Percentiles rank a stretch among this genome's conserved stretches.
Conservation (phyloP, 768 basidiomycete species). For the Serendipita sp. region DNA sequence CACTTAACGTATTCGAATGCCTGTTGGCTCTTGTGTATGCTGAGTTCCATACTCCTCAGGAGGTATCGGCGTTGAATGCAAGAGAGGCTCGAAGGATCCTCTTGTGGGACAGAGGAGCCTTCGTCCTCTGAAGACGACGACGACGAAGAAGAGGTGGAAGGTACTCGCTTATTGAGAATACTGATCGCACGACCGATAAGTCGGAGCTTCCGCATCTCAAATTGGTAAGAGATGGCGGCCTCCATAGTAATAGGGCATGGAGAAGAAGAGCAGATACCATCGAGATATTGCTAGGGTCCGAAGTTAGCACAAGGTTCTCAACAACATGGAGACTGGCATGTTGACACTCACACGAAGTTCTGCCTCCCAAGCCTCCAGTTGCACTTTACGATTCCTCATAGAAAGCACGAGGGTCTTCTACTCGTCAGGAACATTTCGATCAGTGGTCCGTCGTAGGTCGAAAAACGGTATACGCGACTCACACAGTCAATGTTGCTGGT, state of each 20-base stretch:
- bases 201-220: not conserved
- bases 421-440: not conserved
- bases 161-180: not conserved
- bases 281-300: not conserved
- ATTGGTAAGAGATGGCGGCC: not conserved
- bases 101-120: not conserved
- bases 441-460: too few species aligned
- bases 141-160: not conserved
- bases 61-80: not conserved
- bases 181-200: not conserved
- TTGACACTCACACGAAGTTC: not conserved
- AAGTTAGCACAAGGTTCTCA: not conserved
- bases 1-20: not conserved
- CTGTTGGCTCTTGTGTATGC: not conserved
- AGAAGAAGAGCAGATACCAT: not conserved
- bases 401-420: conserved; percentile 1
- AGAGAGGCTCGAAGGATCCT: not conserved
- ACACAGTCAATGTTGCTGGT: too few species aligned
- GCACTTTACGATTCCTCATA: not conserved
- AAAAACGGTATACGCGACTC: too few species aligned
- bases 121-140: not conserved
- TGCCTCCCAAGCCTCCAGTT: not conserved
- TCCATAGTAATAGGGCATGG: not conserved
- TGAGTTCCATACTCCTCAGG: not conserved
- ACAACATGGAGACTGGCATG: not conserved